Evolutionary conservation across 2,329 filamentous ascomycete genomes (phyloP).

Genomic region (Curvularia eragrostidis): DNA sequence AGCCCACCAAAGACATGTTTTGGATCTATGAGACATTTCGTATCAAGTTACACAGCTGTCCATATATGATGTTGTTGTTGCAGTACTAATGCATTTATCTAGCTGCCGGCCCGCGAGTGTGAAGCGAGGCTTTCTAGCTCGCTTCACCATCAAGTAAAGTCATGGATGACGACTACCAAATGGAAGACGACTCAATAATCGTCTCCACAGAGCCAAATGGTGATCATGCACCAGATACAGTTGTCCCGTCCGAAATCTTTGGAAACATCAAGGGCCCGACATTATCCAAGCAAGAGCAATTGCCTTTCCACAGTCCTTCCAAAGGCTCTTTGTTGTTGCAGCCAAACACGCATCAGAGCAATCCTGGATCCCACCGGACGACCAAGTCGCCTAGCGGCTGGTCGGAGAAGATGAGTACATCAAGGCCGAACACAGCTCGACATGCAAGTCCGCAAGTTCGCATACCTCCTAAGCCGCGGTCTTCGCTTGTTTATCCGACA

Average conservation of each 20-base stretch:
- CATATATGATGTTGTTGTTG: not conserved
- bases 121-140: conserved; percentile 28
- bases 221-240: conserved; percentile 29
- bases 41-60: not conserved
- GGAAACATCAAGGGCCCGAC: conserved; percentile 21
- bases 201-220: conserved; percentile 45
- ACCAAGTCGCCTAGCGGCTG: conserved; percentile 22
- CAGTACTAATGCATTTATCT: conserved; percentile 8
- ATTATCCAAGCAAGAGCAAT: conserved; percentile 31
- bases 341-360: conserved; percentile 8
- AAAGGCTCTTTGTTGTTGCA: conserved; percentile 22
- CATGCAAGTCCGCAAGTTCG: conserved; percentile 36
- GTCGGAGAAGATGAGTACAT: conserved; percentile 36
- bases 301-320: conserved; percentile 36
- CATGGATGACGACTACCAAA: conserved; percentile 42
- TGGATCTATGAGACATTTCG: not conserved
- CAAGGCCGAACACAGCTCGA: conserved; percentile 19
- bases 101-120: conserved; percentile 21
- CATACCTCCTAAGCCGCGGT: conserved; percentile 45
- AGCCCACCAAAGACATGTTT: not conserved
- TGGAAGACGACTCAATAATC: conserved; percentile 41
- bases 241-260: conserved; percentile 41
- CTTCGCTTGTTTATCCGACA: conserved; percentile 41
- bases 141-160: conserved; percentile 16
- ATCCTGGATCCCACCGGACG: conserved; percentile 13